A percentile compares a stretch with the other conserved stretches of the same genome.
Conservation (phyloP, 176 grass and related monocot genomes). For the Aechmea fasciata region DNA sequence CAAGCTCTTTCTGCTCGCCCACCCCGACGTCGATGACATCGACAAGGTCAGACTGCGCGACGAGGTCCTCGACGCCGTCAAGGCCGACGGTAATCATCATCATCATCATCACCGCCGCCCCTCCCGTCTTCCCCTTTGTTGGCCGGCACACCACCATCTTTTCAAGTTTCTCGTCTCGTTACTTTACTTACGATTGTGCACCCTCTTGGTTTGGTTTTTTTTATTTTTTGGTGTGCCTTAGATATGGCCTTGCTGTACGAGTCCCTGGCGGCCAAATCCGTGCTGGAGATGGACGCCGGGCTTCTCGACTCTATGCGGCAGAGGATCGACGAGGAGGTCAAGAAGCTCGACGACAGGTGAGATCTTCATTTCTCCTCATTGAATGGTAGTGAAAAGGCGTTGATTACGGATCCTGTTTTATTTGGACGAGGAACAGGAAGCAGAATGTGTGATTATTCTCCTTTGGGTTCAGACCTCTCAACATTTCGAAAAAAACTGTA, state of each 20-base stretch:
- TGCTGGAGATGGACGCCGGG: conserved; percentile 68
- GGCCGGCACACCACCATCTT: too few relatives aligned
- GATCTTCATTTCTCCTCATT: not conserved
- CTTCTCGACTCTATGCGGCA: conserved; percentile 62
- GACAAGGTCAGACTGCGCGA: conserved; percentile 80
- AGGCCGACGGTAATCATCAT: conserved; percentile 45
- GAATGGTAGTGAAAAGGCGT: too few relatives aligned
- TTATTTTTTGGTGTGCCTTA: conserved; percentile 14
- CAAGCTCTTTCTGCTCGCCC: conserved; percentile 87
- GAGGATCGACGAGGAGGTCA: conserved; percentile 64
- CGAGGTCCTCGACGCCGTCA: conserved; percentile 71
- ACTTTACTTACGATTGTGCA: too few relatives aligned
- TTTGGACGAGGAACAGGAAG: too few relatives aligned
- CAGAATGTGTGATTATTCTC: too few relatives aligned
- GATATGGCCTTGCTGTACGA: conserved; percentile 80
- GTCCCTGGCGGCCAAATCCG: conserved; percentile 42
- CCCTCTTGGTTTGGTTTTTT: conserved; percentile 17
- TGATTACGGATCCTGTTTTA: too few relatives aligned
- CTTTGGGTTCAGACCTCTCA: too few relatives aligned
- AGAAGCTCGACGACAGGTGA: conserved; percentile 93
- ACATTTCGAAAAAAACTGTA: too few relatives aligned
- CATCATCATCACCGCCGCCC: too few relatives aligned
- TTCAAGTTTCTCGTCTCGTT: too few relatives aligned
- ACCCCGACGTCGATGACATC: conserved; percentile 70
- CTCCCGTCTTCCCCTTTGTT: not conserved